These are phyloP conservation scores for Kalaharituber pfeilii DNA, from an alignment of 2,329 filamentous ascomycete genomes.

Conservation along the genomic window DNA sequence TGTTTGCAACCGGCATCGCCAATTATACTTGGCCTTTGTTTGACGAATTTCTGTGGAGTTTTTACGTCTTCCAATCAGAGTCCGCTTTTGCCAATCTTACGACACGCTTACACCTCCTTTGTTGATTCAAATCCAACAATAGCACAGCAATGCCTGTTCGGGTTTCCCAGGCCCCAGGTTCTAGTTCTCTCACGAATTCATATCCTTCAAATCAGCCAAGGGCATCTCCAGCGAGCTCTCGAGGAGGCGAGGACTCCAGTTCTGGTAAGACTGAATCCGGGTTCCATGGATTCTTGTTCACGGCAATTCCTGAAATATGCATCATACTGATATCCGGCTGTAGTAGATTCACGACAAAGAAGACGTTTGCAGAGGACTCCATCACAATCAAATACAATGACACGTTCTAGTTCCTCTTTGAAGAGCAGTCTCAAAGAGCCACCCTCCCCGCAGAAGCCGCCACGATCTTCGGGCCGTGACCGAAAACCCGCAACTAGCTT, in stretches of 20 bases:
- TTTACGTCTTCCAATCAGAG: neutral
- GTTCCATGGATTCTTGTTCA: neutral
- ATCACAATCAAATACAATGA: constrained; percentile 7
- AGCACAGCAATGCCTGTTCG: neutral
- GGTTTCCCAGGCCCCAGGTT: neutral
- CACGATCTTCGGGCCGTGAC: constrained; percentile 12
- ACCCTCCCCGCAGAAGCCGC: constrained; percentile 16
- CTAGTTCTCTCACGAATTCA: neutral
- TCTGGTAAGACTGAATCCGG: neutral
- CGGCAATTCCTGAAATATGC: neutral
- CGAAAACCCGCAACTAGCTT: constrained; percentile 12
- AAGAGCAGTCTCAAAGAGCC: constrained; percentile 16
- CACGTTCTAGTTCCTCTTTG: constrained; percentile 8
- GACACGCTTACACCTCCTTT: neutral
- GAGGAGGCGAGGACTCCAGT: neutral
- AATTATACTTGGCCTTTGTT: neutral
- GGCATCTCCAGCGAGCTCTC: neutral
- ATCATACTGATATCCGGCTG: neutral
- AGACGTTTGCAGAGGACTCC: constrained; percentile 17
- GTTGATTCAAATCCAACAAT: neutral
- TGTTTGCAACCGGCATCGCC: neutral
- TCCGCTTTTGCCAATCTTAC: neutral
- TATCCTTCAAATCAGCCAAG: neutral
- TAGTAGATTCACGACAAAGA: constrained; percentile 17
- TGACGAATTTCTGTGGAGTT: neutral